A percentile compares a stretch with the other conserved stretches of the same genome.
Conservation (phyloP, 2,329 filamentous ascomycete genomes). For the Fusarium albosuccineum region DNA sequence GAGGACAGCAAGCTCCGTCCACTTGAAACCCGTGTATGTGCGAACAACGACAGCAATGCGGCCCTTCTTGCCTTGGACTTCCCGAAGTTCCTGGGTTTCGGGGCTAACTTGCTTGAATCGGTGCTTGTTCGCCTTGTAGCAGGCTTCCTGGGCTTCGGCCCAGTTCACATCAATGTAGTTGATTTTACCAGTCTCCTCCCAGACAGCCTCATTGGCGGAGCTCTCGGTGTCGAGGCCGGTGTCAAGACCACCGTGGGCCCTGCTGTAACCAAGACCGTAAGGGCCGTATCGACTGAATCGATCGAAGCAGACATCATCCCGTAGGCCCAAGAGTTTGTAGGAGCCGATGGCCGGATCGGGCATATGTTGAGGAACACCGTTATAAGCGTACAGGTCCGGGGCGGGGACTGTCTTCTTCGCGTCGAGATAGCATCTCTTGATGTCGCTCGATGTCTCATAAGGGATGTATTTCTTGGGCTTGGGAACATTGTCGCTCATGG, state of each 20-base stretch:
- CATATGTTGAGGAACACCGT: conserved; percentile 80
- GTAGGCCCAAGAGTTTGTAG: conserved; percentile 78
- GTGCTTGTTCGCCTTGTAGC: conserved; percentile 70
- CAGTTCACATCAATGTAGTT: conserved; percentile 69
- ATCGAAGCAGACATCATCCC: conserved; percentile 88
- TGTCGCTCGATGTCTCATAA: conserved; percentile 71
- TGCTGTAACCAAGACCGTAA: conserved; percentile 87
- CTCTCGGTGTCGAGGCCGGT: conserved; percentile 80
- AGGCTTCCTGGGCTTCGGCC: conserved; percentile 66
- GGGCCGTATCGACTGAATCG: conserved; percentile 86
- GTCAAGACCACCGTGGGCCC: conserved; percentile 76
- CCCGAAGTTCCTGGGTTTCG: conserved; percentile 54
- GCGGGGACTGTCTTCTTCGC: conserved; percentile 66
- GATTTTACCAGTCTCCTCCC: conserved; percentile 67
- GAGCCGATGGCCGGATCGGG: conserved; percentile 84
- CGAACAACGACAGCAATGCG: conserved; percentile 84
- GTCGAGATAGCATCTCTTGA: conserved; percentile 75
- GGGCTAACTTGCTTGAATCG: conserved; percentile 65
- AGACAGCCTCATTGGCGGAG: conserved; percentile 73
- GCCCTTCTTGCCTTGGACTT: conserved; percentile 55
- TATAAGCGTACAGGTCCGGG: conserved; percentile 76
- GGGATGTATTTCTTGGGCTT: conserved; percentile 72
- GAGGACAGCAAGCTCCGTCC: conserved; percentile 81
- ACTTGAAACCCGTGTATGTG: conserved; percentile 83
- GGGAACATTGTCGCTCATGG: conserved; percentile 55